Evolutionary conservation across 805 yeast species (phyloP), one percentile per base, ranked within the genome.

Genomic region (Suhomyces tanzawaensis): DNA sequence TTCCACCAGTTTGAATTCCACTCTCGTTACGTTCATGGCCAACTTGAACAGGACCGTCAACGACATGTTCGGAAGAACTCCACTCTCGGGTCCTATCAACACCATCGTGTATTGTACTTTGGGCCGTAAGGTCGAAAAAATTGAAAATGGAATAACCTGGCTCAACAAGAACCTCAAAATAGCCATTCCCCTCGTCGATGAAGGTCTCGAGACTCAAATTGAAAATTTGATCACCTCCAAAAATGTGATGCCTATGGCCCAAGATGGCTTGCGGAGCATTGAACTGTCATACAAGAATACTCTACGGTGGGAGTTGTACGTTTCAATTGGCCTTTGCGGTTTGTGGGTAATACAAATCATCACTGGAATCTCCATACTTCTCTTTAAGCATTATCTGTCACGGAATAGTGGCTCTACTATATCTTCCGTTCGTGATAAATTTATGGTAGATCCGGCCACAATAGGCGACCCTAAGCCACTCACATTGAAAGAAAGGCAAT

Each of bases 81-180:
- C 84, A 0, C 62, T 91, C 8, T 76, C 79, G 32, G 55, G 56
- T 1, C 85, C 95, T 0, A 69, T 88, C 32, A 70, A 72, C 19
- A 72, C 82, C 0, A 78, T 88, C 0, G 84, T 90, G 3, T 79
- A 81, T 22, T 91, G 99, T 63, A 77, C 86, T 3, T 68, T 93
- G 26, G 91, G 86, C 13, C 69, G 82, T 34, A 93, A 91, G 51
- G 57, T 91, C 5, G 69, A 69, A 11, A 69, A 73, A 16, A 66
- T 88, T 2, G 85, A 85, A 45, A 54, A 74, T 21, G 98, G 95
- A 0, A 60, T 90, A 38, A 74, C 81, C 2, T 93, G 97, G 97
- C 64, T 89, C 1, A 69, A 82, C 48, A 65, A 81, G 24, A 68
- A 85, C 45, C 69, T 89, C 3, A 68, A 77, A 12, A 60, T 89